A percentile compares a stretch with the other conserved stretches of the same genome.
Evolutionary conservation across 1,284 basidiomycete species (phyloP).

Genomic region (Irpex rosettiformis): DNA sequence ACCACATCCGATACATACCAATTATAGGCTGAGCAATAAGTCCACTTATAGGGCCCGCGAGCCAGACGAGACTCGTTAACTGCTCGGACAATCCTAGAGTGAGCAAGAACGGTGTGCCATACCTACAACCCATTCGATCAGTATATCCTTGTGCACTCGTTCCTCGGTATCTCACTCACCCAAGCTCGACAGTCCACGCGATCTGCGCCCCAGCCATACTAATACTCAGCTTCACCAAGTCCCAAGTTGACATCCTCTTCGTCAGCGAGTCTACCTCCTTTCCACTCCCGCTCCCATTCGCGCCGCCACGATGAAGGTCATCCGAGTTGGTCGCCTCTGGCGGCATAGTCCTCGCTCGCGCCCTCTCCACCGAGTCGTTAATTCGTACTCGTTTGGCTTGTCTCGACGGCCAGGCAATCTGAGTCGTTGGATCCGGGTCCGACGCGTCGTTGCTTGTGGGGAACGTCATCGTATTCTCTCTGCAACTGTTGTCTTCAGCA

Average conservation of each 20-base stretch:
- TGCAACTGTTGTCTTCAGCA: neutral
- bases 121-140: slow-evolving; percentile 43
- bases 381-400: slow-evolving; percentile 21
- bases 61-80: slow-evolving; percentile 92
- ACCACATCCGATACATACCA: slow-evolving; percentile 43
- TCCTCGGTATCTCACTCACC: too few species aligned
- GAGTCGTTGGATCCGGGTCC: slow-evolving; percentile 69
- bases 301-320: slow-evolving; percentile 3
- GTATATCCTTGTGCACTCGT: too few species aligned
- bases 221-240: slow-evolving; percentile 73
- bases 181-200: slow-evolving; percentile 89
- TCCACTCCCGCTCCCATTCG: slow-evolving; percentile 18
- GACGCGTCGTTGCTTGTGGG: slow-evolving; percentile 49
- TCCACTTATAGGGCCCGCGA: slow-evolving; percentile 93
- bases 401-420: slow-evolving; percentile 67
- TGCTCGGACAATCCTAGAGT: slow-evolving; percentile 88
- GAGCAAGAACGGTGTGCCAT: slow-evolving; percentile 92
- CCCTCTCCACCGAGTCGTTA: slow-evolving; percentile 12
- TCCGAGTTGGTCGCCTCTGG: neutral
- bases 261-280: slow-evolving; percentile 18
- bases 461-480: slow-evolving; percentile 40
- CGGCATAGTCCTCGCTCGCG: slow-evolving; percentile 2
- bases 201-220: slow-evolving; percentile 93
- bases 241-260: slow-evolving; percentile 58
- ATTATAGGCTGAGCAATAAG: slow-evolving; percentile 94